Evolutionary conservation across 1,284 basidiomycete species (phyloP), one percentile per base, ranked within the genome.

Genomic region (Cryptococcus jaspeensis): DNA sequence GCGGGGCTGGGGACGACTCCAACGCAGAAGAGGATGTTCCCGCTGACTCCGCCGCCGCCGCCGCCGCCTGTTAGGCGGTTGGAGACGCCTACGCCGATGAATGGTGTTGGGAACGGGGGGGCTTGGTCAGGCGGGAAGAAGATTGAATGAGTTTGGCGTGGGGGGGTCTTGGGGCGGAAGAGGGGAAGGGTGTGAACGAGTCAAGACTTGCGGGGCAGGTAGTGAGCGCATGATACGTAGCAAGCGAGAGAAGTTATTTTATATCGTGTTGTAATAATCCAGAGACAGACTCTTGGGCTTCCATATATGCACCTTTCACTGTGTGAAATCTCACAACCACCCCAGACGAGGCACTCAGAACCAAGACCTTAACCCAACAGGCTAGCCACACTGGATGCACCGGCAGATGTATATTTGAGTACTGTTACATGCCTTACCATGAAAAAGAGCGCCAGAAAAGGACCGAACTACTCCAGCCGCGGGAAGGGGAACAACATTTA

Each of bases 21-120:
- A 11, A 45, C 42, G 13, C n/a, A 42, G n/a, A 53, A 32, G 49
- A 32, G 41, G 7, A 25, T 18, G 15, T 58, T 58, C 28, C 52
- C 56, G 20, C 35, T 54, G n/a, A 52, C 56, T 18, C 58, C 58
- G n/a, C 58, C 58, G 13, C 56, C 58, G n/a, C 58, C 58, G 13
- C 56, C 56, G 15, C 50, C 58, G 42, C 50, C 41, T 16, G 12
- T n/a, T 3, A 40, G 13, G 52, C 18, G 36, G 37, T 3, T 52
- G 25, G 52, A 28, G 5, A 23, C 16, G 52, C 16, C 25, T 8
- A 32, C 49, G 18, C 22, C 25, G 11, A 28, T 13, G 39, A 45
- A 13, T 44, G 42, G 42, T 18, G 25, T 20, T 7, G 40, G 38
- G 32, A 45, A 42, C 11, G 7, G 32, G 22, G 25, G 50, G 18